A percentile compares a stretch with the other conserved stretches of the same genome.
Evolutionary conservation across 2,329 filamentous ascomycete genomes (phyloP).

Genomic region (Calonectria hongkongensis): DNA sequence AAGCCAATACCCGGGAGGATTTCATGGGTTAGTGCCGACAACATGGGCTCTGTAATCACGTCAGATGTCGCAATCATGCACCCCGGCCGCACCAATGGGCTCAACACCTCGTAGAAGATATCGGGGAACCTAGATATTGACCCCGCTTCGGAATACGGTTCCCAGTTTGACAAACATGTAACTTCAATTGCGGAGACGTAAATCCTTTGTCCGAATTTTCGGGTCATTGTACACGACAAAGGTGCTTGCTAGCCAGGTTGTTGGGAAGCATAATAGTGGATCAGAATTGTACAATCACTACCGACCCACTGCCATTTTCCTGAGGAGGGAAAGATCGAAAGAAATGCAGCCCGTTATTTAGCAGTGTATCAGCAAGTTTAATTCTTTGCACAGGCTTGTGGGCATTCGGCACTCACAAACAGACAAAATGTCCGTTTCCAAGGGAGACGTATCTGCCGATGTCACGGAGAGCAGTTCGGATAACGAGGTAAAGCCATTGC

Average conservation of each 20-base stretch:
- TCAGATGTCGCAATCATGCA: slow-evolving; percentile 25
- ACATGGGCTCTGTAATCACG: slow-evolving; percentile 2
- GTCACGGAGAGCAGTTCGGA: slow-evolving; percentile 4
- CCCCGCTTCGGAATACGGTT: slow-evolving; percentile 7
- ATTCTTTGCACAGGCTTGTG: background rate
- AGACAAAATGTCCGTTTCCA: background rate
- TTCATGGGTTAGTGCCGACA: background rate
- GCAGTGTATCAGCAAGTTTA: background rate
- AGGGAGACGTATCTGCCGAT: background rate
- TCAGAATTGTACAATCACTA: slow-evolving; percentile 16
- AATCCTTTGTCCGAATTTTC: slow-evolving; percentile 17
- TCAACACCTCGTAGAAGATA: background rate
- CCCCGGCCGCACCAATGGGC: background rate
- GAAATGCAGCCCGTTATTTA: background rate
- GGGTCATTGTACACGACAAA: background rate
- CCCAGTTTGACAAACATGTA: background rate
- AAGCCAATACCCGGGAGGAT: background rate
- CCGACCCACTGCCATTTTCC: slow-evolving; percentile 9
- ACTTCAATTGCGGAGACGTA: slow-evolving; percentile 5
- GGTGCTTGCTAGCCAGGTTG: background rate
- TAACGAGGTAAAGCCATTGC: background rate
- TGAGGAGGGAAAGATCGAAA: background rate
- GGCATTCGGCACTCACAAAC: background rate
- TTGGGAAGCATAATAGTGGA: slow-evolving; percentile 20
- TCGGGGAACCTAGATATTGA: background rate